Evolutionary conservation across 2,329 filamentous ascomycete species (phyloP).

Genomic region (Arthrobotrys pseudoclavata): DNA sequence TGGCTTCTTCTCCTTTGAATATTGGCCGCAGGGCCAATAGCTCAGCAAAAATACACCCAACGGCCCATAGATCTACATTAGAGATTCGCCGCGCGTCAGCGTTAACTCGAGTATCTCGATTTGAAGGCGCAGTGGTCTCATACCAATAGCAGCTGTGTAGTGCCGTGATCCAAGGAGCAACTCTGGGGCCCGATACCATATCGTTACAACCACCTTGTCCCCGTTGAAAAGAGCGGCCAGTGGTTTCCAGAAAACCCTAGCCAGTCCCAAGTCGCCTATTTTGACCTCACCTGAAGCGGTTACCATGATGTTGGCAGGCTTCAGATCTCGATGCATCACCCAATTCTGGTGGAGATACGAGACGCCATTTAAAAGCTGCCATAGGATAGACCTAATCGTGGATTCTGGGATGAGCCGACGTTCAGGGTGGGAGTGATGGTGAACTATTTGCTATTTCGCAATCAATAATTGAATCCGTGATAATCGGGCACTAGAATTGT

Average conservation of each 20-base stretch:
- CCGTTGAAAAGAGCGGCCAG: conserved; percentile 90
- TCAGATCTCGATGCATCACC: conserved; percentile 96
- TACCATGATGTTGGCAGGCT: conserved; percentile 99
- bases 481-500: neutral
- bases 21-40: conserved; percentile 90
- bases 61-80: conserved; percentile 84
- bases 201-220: conserved; percentile 98
- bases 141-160: conserved; percentile 87
- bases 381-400: conserved; percentile 94
- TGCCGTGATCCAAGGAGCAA: conserved; percentile 92
- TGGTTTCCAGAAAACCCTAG: conserved; percentile 92
- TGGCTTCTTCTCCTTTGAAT: conserved; percentile 98
- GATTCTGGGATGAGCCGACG: conserved; percentile 86
- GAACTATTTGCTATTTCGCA: conserved; percentile 81
- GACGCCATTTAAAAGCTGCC: conserved; percentile 93
- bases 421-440: conserved; percentile 81
- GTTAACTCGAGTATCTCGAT: neutral
- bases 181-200: conserved; percentile 98
- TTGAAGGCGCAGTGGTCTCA: neutral
- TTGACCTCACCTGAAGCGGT: conserved; percentile 90
- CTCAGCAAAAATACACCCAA: conserved; percentile 98
- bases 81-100: neutral
- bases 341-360: conserved; percentile 96
- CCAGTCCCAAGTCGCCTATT: conserved; percentile 93
- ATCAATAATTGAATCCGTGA: neutral